phyloP scores from a whole-genome alignment of 805 yeast species.

The Sugiyamaella lignohabitans region DNA sequence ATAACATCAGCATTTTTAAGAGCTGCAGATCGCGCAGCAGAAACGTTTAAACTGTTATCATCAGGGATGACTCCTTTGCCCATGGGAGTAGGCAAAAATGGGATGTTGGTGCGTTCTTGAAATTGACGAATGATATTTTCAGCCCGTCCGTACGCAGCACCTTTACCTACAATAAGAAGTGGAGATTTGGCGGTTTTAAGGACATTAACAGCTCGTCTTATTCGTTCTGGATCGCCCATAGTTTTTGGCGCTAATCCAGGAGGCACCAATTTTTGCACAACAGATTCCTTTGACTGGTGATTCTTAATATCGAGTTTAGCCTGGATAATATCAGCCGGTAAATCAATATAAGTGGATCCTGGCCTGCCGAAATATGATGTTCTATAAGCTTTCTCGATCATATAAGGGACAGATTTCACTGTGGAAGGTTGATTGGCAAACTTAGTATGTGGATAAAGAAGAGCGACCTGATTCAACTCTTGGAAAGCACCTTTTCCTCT shows the following conservation, averaged over 20 bases:
- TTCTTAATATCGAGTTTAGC: slow-evolving; percentile 18
- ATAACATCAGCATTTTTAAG: slow-evolving; percentile 53
- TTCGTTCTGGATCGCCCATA: slow-evolving; percentile 33
- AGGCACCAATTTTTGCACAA: slow-evolving; percentile 6
- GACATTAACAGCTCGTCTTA: slow-evolving; percentile 34
- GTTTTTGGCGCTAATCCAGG: slow-evolving; percentile 34
- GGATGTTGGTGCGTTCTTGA: slow-evolving; percentile 38
- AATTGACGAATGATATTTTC: slow-evolving; percentile 37
- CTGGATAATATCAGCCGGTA: slow-evolving; percentile 56
- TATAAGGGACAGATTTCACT: slow-evolving; percentile 33
- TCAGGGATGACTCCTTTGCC: slow-evolving; percentile 67
- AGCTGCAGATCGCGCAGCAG: slow-evolving; percentile 61
- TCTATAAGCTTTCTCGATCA: slow-evolving; percentile 44
- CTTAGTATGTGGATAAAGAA: slow-evolving; percentile 45
- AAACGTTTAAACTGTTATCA: slow-evolving; percentile 40
- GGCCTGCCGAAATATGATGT: slow-evolving; percentile 44
- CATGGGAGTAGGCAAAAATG: slow-evolving; percentile 73
- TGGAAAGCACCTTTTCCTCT: slow-evolving; percentile 60
- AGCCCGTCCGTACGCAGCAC: slow-evolving; percentile 46
- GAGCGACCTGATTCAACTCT: slow-evolving; percentile 58
- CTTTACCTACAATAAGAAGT: slow-evolving; percentile 59
- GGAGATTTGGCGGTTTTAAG: slow-evolving; percentile 40
- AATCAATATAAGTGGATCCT: slow-evolving; percentile 57
- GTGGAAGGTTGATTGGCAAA: slow-evolving; percentile 42
- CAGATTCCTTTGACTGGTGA: no score